These are phyloP conservation scores for Corrigiola litoralis DNA, from an alignment of 179 eudicot species.

Conservation along the genomic window DNA sequence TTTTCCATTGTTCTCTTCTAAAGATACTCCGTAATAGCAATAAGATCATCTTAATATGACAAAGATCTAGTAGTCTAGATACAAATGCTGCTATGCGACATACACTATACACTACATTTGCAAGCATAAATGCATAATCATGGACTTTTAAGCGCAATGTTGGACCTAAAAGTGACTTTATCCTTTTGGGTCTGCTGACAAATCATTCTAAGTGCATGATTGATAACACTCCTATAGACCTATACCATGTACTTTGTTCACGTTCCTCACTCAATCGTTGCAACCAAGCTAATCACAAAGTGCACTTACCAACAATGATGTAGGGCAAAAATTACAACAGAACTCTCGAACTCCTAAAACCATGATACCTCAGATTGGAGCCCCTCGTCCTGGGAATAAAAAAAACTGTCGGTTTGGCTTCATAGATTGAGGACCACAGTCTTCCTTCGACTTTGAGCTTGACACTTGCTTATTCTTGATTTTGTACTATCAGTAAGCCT, in stretches of 20 bases:
- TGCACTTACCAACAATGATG: slow-evolving; percentile 24
- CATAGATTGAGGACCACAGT: slow-evolving; percentile 2
- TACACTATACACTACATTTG: not conserved
- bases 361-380: slow-evolving; percentile 18
- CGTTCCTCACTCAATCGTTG: slow-evolving; percentile 1
- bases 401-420: slow-evolving; percentile 22
- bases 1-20: too few relatives aligned
- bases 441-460: not conserved
- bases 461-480: not conserved
- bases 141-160: slow-evolving; percentile 14
- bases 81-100: too few relatives aligned
- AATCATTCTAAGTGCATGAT: slow-evolving; percentile 6
- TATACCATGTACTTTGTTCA: slow-evolving; percentile 1
- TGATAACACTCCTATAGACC: not conserved
- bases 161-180: slow-evolving; percentile 8
- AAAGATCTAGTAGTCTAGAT: too few relatives aligned
- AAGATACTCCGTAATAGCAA: too few relatives aligned
- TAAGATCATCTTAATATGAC: too few relatives aligned
- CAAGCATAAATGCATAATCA: slow-evolving; percentile 27
- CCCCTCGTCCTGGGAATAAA: not conserved
- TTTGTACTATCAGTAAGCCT: too few relatives aligned
- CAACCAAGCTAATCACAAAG: slow-evolving; percentile 16
- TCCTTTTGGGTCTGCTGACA: not conserved
- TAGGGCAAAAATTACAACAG: slow-evolving; percentile 12
- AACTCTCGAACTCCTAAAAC: slow-evolving; percentile 21